Evolutionary conservation across 2,329 filamentous ascomycete species (phyloP), one percentile per base, ranked within the genome.

Genomic region (Ilyonectria sp.): DNA sequence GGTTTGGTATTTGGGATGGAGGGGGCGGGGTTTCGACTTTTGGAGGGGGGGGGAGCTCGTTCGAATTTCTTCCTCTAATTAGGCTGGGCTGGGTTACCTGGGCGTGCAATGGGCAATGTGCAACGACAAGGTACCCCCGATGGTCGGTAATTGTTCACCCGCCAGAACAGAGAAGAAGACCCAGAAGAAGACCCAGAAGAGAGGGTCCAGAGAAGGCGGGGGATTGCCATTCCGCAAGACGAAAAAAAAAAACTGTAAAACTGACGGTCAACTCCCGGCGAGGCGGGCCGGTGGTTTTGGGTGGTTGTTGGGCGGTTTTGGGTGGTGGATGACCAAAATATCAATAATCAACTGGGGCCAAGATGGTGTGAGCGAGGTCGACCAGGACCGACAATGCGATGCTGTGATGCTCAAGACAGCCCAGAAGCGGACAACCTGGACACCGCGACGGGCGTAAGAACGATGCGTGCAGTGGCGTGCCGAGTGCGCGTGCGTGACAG

Each of bases 391-490:
- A 33, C 9, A 33, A 33, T 33, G 31, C 31, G 31, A 33, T 33
- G 31, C 40, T 26, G 10, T n/a, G 11, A 52, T 40, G 37, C 40
- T 43, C 8, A n/a, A 43, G 40, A 43, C 40, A 43, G n/a, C 15
- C 40, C 15, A 43, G 15, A 43, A 43, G 15, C 15, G 31, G 31
- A 33, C 31, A 33, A 33, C 31, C 31, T 33, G 11, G 31, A 26
- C 29, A 11, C 29, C 33, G 23, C 47, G 33, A 52, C 57, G 57
- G 57, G 57, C 57, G 56, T 46, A 49, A 43, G 26, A 54, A 54
- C 23, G 47, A 67, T 72, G 65, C 69, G 63, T 55, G 40, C 26
- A 55, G 70, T 73, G 72, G 71, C 72, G 70, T 70, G 66, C 63
- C 62, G 59, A 59, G 55, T 53, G 29, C 35, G 46, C 31, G 4